Base-by-base conservation (phyloP, 129 eudicot genomes). In the carrot (Daucus carota) region DNA sequence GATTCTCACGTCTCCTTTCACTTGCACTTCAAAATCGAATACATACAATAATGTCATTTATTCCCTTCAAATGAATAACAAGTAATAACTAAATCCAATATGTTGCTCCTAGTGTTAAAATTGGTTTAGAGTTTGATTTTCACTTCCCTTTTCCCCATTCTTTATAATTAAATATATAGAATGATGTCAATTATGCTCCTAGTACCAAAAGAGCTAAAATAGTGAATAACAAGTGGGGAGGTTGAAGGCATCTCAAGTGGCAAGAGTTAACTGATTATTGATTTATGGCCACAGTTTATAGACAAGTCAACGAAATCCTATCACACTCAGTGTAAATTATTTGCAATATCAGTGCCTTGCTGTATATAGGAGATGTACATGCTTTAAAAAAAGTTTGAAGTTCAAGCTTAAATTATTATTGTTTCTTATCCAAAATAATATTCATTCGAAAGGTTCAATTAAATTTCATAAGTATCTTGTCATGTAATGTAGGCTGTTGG, bases 401-500 rank as follows among this genome's bases (percentile, higher is more conserved):
- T 48, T 48, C 24, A 48, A 48, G 57, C 22, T 47, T 48, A 48
- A 50, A 50, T 50, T 18, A 18, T 5, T 8, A 18, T 50, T 50
- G 26, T 50, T 50, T 50, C 24, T 29, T 60, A 60, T 40, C 32
- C 22, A 50, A 26, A 34, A 47, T 34, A 59, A 34, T 8, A 50
- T 50, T 3, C 10, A 20, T 20, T 1, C 0, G 11, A 6, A 50
- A 50, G 59, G 59, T 6, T 41, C 16, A 28, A 18, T 40, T 40
- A 44, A 6, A 18, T 36, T n/a, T 76, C 44, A 34, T 73, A 80
- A 78, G 44, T 29, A 50, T 8, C 33, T 72, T 2, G 41, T 15
- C 45, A 24, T 41, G 13, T 72, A 26, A 45, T 78, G 83, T 77
- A 93, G 98, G 95, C 84, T 47, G 47, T 86, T 67, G 80, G 82